Percentiles rank a stretch among this genome's conserved stretches.
Evolutionary conservation across 352 stramenopile genomes (phyloP).

Genomic region (Pythium dissotocum): DNA sequence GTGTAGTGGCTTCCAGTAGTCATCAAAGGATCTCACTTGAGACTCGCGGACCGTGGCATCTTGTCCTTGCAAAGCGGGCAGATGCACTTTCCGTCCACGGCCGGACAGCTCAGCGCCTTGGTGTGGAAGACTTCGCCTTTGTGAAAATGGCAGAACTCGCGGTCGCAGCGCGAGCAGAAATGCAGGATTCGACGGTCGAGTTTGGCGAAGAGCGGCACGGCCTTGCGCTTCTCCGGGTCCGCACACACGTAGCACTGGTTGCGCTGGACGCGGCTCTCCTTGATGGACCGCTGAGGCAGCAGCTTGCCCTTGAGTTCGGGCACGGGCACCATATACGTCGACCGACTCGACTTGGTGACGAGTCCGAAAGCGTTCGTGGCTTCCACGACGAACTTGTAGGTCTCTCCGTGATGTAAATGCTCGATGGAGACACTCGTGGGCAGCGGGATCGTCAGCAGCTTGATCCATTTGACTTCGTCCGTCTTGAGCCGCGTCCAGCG

Average conservation of each 20-base stretch:
- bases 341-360: conserved; percentile 71
- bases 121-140: conserved; percentile 78
- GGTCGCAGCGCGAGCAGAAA: conserved; percentile 80
- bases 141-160: conserved; percentile 85
- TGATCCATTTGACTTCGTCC: conserved; percentile 78
- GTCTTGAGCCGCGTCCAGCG: conserved; percentile 78
- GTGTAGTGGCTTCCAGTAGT: neutral
- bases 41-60: neutral
- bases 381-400: conserved; percentile 85
- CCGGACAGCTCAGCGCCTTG: conserved; percentile 76
- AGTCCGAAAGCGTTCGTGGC: conserved; percentile 81
- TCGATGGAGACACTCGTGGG: conserved; percentile 60
- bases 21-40: neutral
- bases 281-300: conserved; percentile 40
- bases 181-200: conserved; percentile 75
- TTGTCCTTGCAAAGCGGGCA: conserved; percentile 72
- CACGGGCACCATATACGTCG: conserved; percentile 84
- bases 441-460: conserved; percentile 66
- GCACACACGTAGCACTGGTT: conserved; percentile 81
- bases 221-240: conserved; percentile 63
- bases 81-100: conserved; percentile 76
- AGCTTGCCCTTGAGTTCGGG: conserved; percentile 73
- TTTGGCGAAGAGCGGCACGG: conserved; percentile 59
- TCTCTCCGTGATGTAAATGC: conserved; percentile 74
- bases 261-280: conserved; percentile 41